phyloP scores from a whole-genome alignment of 805 yeast species.

The Ascoidea rubescens region DNA sequence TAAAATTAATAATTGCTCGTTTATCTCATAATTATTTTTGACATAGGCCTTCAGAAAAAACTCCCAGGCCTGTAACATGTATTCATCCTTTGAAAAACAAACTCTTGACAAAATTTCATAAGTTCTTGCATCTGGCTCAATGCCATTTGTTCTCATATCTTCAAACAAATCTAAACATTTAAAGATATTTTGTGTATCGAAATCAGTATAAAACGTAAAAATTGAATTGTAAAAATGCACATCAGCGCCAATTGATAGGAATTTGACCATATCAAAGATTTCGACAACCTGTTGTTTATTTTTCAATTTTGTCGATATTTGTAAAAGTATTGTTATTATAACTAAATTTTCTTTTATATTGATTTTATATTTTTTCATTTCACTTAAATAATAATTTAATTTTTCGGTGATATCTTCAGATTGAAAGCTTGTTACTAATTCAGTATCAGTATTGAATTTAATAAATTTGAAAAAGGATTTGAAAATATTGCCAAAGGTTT shows the following conservation, averaged over 20 bases:
- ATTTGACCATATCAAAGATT: constrained; percentile 78
- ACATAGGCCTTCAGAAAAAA: constrained; percentile 53
- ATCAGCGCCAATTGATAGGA: constrained; percentile 53
- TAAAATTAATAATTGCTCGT: constrained; percentile 13
- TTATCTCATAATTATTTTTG: constrained; percentile 12
- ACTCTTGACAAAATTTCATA: constrained; percentile 52
- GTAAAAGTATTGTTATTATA: constrained; percentile 43
- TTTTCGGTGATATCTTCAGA: constrained; percentile 17
- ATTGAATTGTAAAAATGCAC: constrained; percentile 54
- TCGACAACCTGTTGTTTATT: constrained; percentile 51
- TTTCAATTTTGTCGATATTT: constrained; percentile 39
- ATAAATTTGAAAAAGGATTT: constrained; percentile 25
- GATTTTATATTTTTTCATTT: constrained; percentile 21
- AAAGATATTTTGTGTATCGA: constrained; percentile 49
- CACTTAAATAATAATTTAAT: constrained; percentile 23
- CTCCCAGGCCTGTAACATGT: constrained; percentile 58
- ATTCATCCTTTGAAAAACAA: constrained; percentile 38
- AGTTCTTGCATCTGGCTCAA: constrained; percentile 28
- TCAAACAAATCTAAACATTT: constrained; percentile 62
- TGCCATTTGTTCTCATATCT: constrained; percentile 37
- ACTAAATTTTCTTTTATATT: constrained; percentile 28
- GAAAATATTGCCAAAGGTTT: constrained; percentile 27
- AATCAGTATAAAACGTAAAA: constrained; percentile 39
- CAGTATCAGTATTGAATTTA: constrained; percentile 11
- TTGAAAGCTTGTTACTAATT: no score